A percentile compares a stretch with the other conserved stretches of the same genome.
phyloP scores from a whole-genome alignment of 1,284 basidiomycete species.

The Mycena citricolor region DNA sequence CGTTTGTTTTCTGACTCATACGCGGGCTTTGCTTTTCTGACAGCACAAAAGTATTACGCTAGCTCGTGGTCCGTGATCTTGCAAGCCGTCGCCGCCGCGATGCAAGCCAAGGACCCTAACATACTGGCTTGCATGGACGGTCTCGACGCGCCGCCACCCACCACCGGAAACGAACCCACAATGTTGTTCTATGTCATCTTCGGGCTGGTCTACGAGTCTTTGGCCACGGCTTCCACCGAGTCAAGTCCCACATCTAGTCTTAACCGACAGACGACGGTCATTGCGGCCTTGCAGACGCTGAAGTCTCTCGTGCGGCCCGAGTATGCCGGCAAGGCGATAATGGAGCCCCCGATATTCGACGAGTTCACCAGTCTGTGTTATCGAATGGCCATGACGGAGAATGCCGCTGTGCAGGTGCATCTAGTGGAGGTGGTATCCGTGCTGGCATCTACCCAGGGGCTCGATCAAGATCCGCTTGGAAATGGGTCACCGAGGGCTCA shows the following conservation, averaged over 20 bases:
- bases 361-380: slow-evolving; percentile 90
- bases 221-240: slow-evolving; percentile 69
- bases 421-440: slow-evolving; percentile 73
- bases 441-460: slow-evolving; percentile 59
- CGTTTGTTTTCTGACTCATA: slow-evolving; percentile 30
- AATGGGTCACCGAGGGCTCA: slow-evolving; percentile 60
- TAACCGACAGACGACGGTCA: slow-evolving; percentile 46
- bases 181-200: slow-evolving; percentile 89
- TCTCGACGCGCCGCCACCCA: slow-evolving; percentile 30
- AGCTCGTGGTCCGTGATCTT: slow-evolving; percentile 84
- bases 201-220: slow-evolving; percentile 89
- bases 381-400: slow-evolving; percentile 87
- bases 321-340: slow-evolving; percentile 79
- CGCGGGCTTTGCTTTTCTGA: slow-evolving; percentile 14
- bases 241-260: slow-evolving; percentile 41
- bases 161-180: slow-evolving; percentile 61
- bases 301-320: slow-evolving; percentile 76
- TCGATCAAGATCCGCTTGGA: slow-evolving; percentile 39
- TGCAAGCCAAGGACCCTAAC: slow-evolving; percentile 70
- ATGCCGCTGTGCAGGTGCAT: slow-evolving; percentile 69
- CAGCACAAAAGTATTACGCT: slow-evolving; percentile 73
- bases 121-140: slow-evolving; percentile 85
- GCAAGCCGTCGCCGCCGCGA: slow-evolving; percentile 82
- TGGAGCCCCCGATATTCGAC: slow-evolving; percentile 82
- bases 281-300: slow-evolving; percentile 80